phyloP scores from a whole-genome alignment of 2,329 filamentous ascomycete genomes.

The Penicillium sp. region DNA sequence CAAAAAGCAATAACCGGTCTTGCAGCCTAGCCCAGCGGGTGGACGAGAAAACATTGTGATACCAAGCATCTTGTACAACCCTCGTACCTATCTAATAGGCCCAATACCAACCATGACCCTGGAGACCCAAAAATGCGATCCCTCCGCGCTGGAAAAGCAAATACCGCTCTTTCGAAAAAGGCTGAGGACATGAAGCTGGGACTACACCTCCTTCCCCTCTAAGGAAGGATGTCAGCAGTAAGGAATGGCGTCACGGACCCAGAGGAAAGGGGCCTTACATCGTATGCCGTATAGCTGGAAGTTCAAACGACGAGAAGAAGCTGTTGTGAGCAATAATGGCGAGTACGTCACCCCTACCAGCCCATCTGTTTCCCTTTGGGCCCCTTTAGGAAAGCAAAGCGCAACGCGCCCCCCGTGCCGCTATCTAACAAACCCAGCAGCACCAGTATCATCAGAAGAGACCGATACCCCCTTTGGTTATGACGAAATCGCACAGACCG shows the following conservation, averaged over 20 bases:
- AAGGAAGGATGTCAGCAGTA: neutral
- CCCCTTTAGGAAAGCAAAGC: neutral
- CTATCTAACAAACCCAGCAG: neutral
- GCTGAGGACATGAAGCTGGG: neutral
- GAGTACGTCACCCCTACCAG: neutral
- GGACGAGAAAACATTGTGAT: neutral
- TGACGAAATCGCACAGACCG: neutral
- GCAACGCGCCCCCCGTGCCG: no score
- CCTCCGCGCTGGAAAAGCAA: neutral
- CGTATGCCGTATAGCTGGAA: no score
- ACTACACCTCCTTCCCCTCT: neutral
- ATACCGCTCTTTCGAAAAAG: neutral
- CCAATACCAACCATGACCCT: neutral
- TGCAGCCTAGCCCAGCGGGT: neutral
- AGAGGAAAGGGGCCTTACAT: no score
- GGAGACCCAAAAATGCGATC: neutral
- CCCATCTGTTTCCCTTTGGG: neutral
- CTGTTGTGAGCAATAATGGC: neutral
- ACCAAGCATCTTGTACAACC: neutral
- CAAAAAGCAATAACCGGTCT: neutral
- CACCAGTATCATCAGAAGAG: neutral
- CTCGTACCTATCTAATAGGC: neutral
- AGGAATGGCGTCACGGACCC: no score
- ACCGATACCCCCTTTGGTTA: neutral
- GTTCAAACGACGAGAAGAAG: no score